Evolutionary conservation across 73 alveolate species (phyloP), one percentile per base, ranked within the genome.

Genomic region (Loxodes magnus): DNA sequence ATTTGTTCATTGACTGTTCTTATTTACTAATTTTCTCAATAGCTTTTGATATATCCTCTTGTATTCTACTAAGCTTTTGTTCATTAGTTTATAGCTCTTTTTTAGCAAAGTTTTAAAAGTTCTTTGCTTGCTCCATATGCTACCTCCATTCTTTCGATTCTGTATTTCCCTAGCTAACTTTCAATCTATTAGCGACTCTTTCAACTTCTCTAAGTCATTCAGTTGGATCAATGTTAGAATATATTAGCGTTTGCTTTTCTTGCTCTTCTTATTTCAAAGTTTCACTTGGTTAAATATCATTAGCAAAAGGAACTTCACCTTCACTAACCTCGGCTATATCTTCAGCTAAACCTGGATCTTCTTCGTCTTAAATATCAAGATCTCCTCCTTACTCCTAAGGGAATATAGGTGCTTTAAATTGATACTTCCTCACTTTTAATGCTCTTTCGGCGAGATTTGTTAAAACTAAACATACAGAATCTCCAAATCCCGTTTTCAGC

Each of bases 131-230:
- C 29, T 73, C 87, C 33, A 73, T 37, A 43, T 73, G 87, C 23
- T 52, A 19, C 28, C 87, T 38, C 80, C 87, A 73, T 44, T 73
- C 87, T 49, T 69, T 63, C 10, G 74, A 58, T 30, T 66, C 42
- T 19, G 51, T 41, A 20, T 60, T 38, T 44, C 33, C 46, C 33
- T 31, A 48, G 43, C 43, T 39, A 36, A 73, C 35, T 35, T 65
- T 64, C 28, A 73, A 71, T 39, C 52, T 64, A 28, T 69, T 79
- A 35, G 79, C 87, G 20, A 73, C 87, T 48, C 87, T 53, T 29
- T 73, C 87, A 4, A 73, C 87, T 43, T 73, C 87, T 56, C 64
- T 37, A 35, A 73, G 58, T 79, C 87, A 73, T 27, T 73, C 80
- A 12, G 55, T 74, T 10, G 81, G 71, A 60, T 53, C 43, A 42